Conservation (phyloP, 1,284 basidiomycete genomes). For the Puccinia sorghi region DNA sequence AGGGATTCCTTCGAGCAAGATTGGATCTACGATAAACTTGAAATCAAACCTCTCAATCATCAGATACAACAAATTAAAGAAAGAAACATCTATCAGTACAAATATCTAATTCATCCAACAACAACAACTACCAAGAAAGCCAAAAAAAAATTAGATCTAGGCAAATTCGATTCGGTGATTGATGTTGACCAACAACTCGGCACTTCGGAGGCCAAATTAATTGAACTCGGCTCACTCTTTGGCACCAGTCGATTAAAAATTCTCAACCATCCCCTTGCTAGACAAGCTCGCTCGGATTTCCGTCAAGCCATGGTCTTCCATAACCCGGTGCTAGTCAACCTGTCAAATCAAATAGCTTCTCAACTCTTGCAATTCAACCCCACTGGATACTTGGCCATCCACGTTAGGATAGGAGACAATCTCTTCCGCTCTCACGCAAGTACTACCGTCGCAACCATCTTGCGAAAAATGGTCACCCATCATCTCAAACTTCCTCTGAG, state of each 20-base stretch:
- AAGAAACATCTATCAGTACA: constrained; percentile 15
- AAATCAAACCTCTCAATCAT: constrained; percentile 4
- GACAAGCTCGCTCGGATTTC: constrained; percentile 26
- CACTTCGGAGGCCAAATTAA: neutral
- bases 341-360: constrained; percentile 10
- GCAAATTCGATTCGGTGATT: constrained; percentile 27
- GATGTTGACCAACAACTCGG: constrained; percentile 20
- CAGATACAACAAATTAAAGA: constrained; percentile 28
- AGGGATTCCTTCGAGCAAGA: constrained; percentile 21
- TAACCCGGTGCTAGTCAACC: constrained; percentile 14
- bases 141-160: constrained; percentile 2
- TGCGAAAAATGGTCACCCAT: constrained; percentile 15
- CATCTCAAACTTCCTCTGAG: constrained; percentile 18
- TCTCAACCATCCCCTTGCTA: constrained; percentile 18
- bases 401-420: constrained; percentile 45
- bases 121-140: neutral
- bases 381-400: constrained; percentile 23
- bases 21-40: constrained; percentile 7
- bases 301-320: constrained; percentile 35
- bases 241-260: constrained; percentile 31
- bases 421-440: constrained; percentile 34
- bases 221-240: constrained; percentile 38
- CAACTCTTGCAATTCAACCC: neutral
- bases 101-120: neutral
- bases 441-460: neutral